phyloP scores from a whole-genome alignment of 2,329 filamentous ascomycete species.

The Aspergillus fijiensis region DNA sequence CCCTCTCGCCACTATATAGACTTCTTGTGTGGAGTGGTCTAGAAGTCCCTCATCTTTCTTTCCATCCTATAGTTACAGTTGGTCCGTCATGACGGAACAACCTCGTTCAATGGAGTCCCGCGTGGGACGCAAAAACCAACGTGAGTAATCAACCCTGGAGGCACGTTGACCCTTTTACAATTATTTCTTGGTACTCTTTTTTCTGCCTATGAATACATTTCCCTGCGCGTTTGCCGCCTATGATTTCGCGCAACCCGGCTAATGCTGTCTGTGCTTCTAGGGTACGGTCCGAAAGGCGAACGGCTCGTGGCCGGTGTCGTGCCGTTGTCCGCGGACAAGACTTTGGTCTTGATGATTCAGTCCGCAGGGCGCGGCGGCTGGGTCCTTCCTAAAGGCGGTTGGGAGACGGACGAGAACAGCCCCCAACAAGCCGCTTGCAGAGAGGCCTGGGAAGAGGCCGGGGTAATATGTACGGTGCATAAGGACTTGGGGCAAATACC shows the following conservation, averaged over 20 bases:
- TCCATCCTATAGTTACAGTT: background rate
- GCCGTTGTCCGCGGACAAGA: constrained; percentile 80
- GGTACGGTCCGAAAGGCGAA: constrained; percentile 89
- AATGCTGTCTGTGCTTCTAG: constrained; percentile 49
- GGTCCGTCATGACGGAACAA: constrained; percentile 39
- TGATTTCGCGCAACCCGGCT: constrained; percentile 17
- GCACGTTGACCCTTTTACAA: constrained; percentile 16
- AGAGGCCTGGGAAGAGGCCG: constrained; percentile 98
- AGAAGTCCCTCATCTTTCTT: constrained; percentile 12
- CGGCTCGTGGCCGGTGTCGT: constrained; percentile 94
- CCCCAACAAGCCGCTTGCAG: constrained; percentile 78
- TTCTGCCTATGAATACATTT: background rate
- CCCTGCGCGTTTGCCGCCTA: background rate
- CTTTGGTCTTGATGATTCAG: constrained; percentile 88
- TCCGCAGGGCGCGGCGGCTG: constrained; percentile 87
- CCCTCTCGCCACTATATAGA: constrained; percentile 2
- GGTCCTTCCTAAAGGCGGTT: constrained; percentile 97
- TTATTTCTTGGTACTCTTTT: constrained; percentile 1
- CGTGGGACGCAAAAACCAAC: constrained; percentile 50
- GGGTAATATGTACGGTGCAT: constrained; percentile 80
- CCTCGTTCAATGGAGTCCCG: constrained; percentile 49
- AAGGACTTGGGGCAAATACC: constrained; percentile 83
- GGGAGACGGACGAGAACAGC: constrained; percentile 91
- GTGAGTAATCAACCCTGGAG: constrained; percentile 39
- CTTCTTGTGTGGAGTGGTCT: constrained; percentile 11